Percentiles rank a stretch among this genome's conserved stretches.
These are phyloP conservation scores for Trichomonascaceae sp. DNA, from an alignment of 1,139 yeast genomes.

Conservation along the genomic window DNA sequence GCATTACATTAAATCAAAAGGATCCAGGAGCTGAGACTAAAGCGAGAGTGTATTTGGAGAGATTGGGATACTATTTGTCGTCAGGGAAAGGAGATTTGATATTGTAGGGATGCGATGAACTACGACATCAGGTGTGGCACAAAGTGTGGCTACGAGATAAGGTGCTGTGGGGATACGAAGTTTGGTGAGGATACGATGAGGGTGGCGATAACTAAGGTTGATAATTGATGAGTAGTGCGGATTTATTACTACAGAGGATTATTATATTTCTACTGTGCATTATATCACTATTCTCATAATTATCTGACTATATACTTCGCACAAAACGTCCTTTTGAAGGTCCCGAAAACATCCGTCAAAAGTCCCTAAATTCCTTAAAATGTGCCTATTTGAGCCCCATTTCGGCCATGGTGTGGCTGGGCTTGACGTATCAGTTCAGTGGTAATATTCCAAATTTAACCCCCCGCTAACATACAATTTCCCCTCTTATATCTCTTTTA, in stretches of 20 bases:
- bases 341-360: no score
- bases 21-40: constrained; percentile 40
- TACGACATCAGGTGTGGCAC: no score
- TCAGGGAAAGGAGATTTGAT: constrained; percentile 25
- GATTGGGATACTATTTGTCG: constrained; percentile 26
- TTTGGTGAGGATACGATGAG: no score
- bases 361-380: neutral
- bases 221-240: no score
- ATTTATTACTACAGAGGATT: no score
- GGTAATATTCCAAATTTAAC: neutral
- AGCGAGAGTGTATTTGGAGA: constrained; percentile 37
- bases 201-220: no score
- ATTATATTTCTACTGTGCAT: neutral
- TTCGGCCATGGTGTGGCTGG: no score
- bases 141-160: no score
- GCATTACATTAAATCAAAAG: constrained; percentile 44
- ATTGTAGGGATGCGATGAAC: constrained; percentile 10
- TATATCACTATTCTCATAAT: neutral
- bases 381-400: no score
- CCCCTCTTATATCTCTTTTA: neutral
- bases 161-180: no score
- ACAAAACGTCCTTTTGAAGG: no score
- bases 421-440: neutral
- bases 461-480: neutral
- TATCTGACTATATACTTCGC: no score